Base-by-base conservation (phyloP, 495 filamentous ascomycete genomes). In the Talaromyces proteolyticus region DNA sequence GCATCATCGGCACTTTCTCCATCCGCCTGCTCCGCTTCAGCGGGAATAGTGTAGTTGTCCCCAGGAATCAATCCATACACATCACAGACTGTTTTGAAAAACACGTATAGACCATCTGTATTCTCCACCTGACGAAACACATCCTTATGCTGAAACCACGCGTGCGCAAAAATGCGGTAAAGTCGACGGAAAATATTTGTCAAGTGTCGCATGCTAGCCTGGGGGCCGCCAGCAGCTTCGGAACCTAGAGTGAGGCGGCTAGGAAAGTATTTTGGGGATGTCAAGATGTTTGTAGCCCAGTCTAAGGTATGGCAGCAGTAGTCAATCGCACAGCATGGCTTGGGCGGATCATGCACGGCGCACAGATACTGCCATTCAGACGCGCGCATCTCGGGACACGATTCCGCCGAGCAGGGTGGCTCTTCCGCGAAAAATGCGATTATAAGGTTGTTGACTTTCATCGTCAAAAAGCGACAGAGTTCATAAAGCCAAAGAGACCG, bases 361-460 rank as follows among this genome's bases (percentile, higher is more conserved):
- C 93, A 98, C 53, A 98, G 82, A 60, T 96, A 98, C 66, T 98
- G 93, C 93, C 93, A 98, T 72, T 98, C 93, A 43, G 84, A 88
- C 3, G 94, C 93, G 54, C 94, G 91, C 93, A 98, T 98, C 66
- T 98, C 94, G 24, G 91, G 88, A 61, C 93, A 98, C 3, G 94
- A 95, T 44, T 74, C 67, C 4, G 87, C 74, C 39, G 88, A 92
- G 67, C 93, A 98, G 6, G 91, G 84, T 4, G 91, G 91, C 47
- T 75, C 75, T 65, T 97, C 94, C 57, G 88, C 85, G 57, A 96
- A 89, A 60, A 98, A 91, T 48, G 87, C 88, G 48, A 95, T 81
- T 58, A 98, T 85, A 40, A 98, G 75, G 51, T 81, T 82, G 73
- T 98, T 98, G 55, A 87, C 88, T 70, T 96, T 90, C 62, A 91